phyloP scores from a whole-genome alignment of 179 eudicot species.

The Amaranthus tricolor region DNA sequence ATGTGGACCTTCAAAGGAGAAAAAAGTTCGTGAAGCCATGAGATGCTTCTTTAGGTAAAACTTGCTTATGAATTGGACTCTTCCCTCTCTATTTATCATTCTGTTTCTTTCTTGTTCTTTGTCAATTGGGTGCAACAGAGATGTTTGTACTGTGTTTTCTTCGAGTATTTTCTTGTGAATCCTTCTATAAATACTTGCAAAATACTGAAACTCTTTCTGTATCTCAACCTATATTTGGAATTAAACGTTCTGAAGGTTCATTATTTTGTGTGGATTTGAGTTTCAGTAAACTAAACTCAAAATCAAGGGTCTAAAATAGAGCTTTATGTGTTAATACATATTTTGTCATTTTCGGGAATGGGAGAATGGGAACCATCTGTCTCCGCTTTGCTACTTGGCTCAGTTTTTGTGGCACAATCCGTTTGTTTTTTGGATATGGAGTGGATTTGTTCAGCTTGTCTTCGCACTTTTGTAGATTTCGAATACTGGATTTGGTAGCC shows the following conservation, averaged over 20 bases:
- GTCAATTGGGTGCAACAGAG: neutral
- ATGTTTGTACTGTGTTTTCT: neutral
- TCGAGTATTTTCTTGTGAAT: neutral
- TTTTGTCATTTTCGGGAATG: too few species aligned
- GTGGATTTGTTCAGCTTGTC: neutral
- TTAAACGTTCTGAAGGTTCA: neutral
- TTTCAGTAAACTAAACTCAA: neutral
- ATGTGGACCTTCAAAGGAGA: slow-evolving; percentile 46
- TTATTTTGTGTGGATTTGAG: neutral
- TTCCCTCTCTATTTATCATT: too few species aligned
- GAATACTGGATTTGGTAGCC: neutral
- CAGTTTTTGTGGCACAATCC: too few species aligned
- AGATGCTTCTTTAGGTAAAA: slow-evolving; percentile 86
- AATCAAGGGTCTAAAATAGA: neutral
- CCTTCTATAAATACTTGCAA: neutral
- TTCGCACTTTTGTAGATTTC: neutral
- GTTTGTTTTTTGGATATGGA: neutral
- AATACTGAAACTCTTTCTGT: neutral
- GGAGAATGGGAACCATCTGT: too few species aligned
- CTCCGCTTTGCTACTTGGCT: too few species aligned
- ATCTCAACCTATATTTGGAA: neutral
- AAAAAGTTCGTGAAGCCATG: slow-evolving; percentile 79
- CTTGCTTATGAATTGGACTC: neutral
- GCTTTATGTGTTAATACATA: too few species aligned
- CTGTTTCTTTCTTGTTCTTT: neutral